phyloP scores from a whole-genome alignment of 2,329 filamentous ascomycete species.

The Fonsecaea pedrosoi region DNA sequence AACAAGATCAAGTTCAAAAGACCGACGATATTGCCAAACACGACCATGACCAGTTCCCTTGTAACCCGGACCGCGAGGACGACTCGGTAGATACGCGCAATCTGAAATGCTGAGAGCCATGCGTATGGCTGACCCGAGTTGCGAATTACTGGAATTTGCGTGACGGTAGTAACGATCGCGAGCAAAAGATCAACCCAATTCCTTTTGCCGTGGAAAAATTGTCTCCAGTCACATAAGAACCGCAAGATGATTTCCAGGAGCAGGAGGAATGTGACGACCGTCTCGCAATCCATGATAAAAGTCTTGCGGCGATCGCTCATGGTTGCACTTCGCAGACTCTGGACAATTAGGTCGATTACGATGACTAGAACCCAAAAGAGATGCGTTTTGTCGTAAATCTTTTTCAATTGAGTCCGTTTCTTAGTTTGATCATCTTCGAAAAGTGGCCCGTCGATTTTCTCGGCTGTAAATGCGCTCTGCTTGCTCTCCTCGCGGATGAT shows the following conservation, averaged over 20 bases:
- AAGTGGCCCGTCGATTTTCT: constrained; percentile 61
- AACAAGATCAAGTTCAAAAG: constrained; percentile 94
- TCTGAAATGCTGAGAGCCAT: constrained; percentile 92
- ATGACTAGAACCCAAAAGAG: constrained; percentile 84
- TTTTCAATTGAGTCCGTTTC: constrained; percentile 61
- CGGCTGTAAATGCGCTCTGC: constrained; percentile 86
- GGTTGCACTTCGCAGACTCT: constrained; percentile 75
- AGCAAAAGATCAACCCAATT: constrained; percentile 84
- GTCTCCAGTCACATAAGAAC: constrained; percentile 77
- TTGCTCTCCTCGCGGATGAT: constrained; percentile 97
- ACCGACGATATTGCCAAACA: constrained; percentile 90
- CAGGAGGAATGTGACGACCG: constrained; percentile 77
- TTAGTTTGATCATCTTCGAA: constrained; percentile 44
- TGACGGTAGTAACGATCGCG: constrained; percentile 80
- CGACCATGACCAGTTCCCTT: constrained; percentile 80
- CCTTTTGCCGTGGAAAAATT: constrained; percentile 73
- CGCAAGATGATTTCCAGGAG: constrained; percentile 83
- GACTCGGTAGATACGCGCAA: constrained; percentile 87
- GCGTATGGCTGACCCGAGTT: constrained; percentile 75
- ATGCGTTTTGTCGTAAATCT: constrained; percentile 73
- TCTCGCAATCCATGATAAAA: constrained; percentile 76
- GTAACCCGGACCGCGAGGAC: constrained; percentile 90
- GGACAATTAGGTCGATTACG: constrained; percentile 76
- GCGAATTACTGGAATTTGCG: constrained; percentile 82
- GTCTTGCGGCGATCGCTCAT: constrained; percentile 69